Evolutionary conservation across 805 yeast species (phyloP), one percentile per base, ranked within the genome.

Genomic region (Saccharomycopsis sp.): DNA sequence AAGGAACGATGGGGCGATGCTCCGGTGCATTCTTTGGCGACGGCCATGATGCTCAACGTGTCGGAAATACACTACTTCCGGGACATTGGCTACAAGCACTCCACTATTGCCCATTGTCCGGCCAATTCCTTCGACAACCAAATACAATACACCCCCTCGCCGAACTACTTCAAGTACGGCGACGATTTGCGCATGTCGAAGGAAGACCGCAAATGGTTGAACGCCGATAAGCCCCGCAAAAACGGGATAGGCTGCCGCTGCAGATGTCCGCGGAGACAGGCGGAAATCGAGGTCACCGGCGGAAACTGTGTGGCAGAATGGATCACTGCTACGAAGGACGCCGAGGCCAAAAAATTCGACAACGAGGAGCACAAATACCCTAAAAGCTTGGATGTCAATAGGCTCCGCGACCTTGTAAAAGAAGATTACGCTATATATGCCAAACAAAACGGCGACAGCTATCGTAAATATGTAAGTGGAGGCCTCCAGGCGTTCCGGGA

Each of bases 1-100:
- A 78, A 80, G 56, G 97, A 94, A 69, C 75, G 99, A 66, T 92
- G 98, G 98, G 98, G 98, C 1, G 98, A 92, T 75, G 97, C 97
- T 0, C 97, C 97, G 0, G 84, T 92, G 2, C 97, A 91, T 69
- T 85, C 97, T 0, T 71, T 94, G 21, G 98, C 95, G 0, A 81
- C 87, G 3, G 92, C 90, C 0, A 76, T 94, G 79, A 75, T 87
- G 65, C 73, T 91, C 48, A 77, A 86, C 59, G 70, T 84, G 1
- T 73, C 79, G 1, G 89, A 91, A 58, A 74, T 92, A 8, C 97
- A 92, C 71, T 92, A 91, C 71, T 92, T 92, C 72, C 75, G 97
- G 62, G 97, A 92, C 67, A 85, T 92, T 63, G 98, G 98, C 0
- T 92, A 91, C 71, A 77, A 81, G 57, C 97, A 92, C 68, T 80